Base-by-base conservation (phyloP, 352 stramenopile genomes). In the Pythium guiyangense region DNA sequence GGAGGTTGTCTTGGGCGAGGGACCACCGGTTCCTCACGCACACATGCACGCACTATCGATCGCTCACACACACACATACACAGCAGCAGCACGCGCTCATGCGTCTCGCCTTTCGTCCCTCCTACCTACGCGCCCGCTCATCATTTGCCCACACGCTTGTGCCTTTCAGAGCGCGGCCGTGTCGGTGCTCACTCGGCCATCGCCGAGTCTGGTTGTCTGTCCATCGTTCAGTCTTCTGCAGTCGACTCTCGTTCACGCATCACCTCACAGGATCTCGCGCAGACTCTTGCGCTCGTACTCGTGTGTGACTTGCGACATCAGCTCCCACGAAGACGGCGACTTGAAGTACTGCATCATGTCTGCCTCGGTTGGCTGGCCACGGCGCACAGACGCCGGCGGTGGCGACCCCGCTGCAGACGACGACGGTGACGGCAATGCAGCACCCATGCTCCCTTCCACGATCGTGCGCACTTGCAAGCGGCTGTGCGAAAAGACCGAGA, bases 321-420 rank as follows among this genome's bases (percentile, higher is more conserved):
- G 67, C 56, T 88, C 79, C 79, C 79, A 90, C 3, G 79, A 76
- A 42, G 75, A 85, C n/a, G 75, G 75, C 20, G 74, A 73, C 57
- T 84, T 84, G 52, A 86, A 88, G 63, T 86, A 88, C 47, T 79
- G 77, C 49, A 79, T 49, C 79, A 90, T 90, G 31, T 86, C 75
- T 15, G 62, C 62, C 22, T 86, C 79, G 6, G 74, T 82, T 1
- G 75, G 74, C 27, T 75, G 56, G 10, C 31, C 31, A 11, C 31
- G 31, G 12, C 31, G 31, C 31, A 37, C 12, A 10, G 31, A 37
- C 31, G 31, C 31, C 8, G 31, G 26, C 31, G 40, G 22, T 45
- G 44, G 35, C 45, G 57, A 52, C n/a, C 51, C 59, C 11, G 49
- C 48, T 2, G 56, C 59, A 11, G 52, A 46, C 2, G 63, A 62